phyloP scores from a whole-genome alignment of 257 asterid species.

The Primulina tabacum region DNA sequence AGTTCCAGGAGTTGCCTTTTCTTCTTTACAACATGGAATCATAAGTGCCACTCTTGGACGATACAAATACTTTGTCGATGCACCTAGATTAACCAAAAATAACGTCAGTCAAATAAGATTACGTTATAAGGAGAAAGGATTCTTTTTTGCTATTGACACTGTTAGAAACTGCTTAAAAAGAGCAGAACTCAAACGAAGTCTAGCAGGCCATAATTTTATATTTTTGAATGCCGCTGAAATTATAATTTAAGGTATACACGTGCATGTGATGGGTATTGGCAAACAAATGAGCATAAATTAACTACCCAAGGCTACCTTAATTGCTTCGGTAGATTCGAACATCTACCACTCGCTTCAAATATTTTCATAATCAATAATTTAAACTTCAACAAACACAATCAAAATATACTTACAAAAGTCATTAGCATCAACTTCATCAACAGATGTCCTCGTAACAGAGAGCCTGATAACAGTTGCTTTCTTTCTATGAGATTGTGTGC shows the following conservation, averaged over 20 bases:
- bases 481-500: constrained; percentile 53
- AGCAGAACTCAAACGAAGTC: background rate
- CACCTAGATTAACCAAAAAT: constrained; percentile 42
- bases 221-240: too few species aligned
- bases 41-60: constrained; percentile 84
- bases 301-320: too few species aligned
- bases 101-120: constrained; percentile 8
- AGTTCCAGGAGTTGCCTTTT: constrained; percentile 59
- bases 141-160: background rate
- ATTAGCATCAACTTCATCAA: constrained; percentile 58
- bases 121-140: background rate
- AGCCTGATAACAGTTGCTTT: constrained; percentile 79
- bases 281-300: too few species aligned
- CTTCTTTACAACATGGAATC: constrained; percentile 67
- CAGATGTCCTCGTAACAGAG: constrained; percentile 69
- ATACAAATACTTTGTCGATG: constrained; percentile 60
- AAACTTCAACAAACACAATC: too few species aligned
- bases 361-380: background rate
- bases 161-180: background rate
- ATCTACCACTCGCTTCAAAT: too few species aligned
- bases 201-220: too few species aligned
- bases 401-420: constrained; percentile 49
- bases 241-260: too few species aligned
- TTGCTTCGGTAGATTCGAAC: background rate
- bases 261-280: too few species aligned